A percentile compares a stretch with the other conserved stretches of the same genome.
Conservation (phyloP, 495 filamentous ascomycete species). For the Tuber umbilicatum region DNA sequence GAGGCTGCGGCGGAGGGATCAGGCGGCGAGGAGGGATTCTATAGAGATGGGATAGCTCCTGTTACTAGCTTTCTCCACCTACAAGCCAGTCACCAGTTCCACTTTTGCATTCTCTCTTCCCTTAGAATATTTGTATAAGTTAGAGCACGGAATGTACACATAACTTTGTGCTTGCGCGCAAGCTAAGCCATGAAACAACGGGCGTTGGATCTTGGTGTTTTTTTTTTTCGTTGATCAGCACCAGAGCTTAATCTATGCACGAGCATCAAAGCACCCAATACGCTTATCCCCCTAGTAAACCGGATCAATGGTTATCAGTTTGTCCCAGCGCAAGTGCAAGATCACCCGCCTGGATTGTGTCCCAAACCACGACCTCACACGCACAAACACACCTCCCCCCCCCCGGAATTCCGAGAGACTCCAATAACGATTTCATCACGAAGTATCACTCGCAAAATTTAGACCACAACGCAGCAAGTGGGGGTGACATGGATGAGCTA, state of each 20-base stretch:
- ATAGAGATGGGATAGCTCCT: background rate
- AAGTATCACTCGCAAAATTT: background rate
- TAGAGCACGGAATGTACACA: background rate
- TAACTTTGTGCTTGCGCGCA: background rate
- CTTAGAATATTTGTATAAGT: background rate
- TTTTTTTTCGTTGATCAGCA: background rate
- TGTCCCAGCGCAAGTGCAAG: background rate
- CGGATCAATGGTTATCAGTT: background rate
- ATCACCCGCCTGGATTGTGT: background rate
- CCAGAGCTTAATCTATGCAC: background rate
- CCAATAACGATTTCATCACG: background rate
- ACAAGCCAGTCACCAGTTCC: background rate
- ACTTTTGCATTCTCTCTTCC: background rate
- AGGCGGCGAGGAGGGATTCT: background rate
- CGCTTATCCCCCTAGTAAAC: background rate
- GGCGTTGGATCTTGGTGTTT: too few relatives aligned
- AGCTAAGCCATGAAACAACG: background rate
- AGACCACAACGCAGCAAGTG: background rate
- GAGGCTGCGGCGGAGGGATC: background rate
- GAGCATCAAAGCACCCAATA: background rate
- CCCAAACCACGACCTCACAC: background rate
- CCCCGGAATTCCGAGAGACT: background rate
- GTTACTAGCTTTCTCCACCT: background rate
- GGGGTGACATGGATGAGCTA: background rate
- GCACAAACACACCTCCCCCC: background rate